A percentile compares a stretch with the other conserved stretches of the same genome.
Conservation (phyloP, 2,329 filamentous ascomycete species). For the Sclerotinia spermophila region DNA sequence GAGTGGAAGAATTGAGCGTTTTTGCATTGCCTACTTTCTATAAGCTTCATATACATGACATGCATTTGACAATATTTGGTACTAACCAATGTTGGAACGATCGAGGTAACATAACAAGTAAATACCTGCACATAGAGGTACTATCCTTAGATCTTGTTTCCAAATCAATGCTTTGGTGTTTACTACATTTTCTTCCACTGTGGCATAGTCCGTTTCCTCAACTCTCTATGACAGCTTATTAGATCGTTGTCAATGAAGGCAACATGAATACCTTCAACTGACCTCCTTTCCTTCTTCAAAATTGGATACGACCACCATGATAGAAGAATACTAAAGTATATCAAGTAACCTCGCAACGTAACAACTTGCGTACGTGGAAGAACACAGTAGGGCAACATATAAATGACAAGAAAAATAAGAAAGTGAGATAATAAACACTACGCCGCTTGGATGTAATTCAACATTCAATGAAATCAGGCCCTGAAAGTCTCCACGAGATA, state of each 20-base stretch:
- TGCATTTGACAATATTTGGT: not conserved
- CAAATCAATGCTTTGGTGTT: constrained; percentile 44
- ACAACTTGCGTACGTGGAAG: not conserved
- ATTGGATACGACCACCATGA: not conserved
- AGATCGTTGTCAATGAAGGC: not conserved
- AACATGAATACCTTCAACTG: not conserved
- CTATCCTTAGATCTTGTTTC: constrained; percentile 60
- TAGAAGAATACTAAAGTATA: not conserved
- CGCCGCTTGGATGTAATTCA: not conserved
- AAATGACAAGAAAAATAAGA: not conserved
- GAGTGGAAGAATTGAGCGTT: constrained; percentile 57
- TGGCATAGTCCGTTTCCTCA: not conserved
- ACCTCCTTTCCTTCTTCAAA: constrained; percentile 8
- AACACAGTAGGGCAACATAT: not conserved
- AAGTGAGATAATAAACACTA: not conserved
- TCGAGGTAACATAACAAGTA: constrained; percentile 68
- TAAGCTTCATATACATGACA: not conserved
- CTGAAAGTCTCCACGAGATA: not conserved
- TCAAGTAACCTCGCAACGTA: not conserved
- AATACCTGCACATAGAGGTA: constrained; percentile 60
- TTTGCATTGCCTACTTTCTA: constrained; percentile 51
- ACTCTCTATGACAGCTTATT: not conserved
- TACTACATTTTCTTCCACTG: constrained; percentile 12
- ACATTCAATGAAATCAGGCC: not conserved
- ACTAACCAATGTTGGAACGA: constrained; percentile 60